These are phyloP conservation scores for Liquidambar formosana DNA, from an alignment of 164 flowering plant species.

Conservation along the genomic window DNA sequence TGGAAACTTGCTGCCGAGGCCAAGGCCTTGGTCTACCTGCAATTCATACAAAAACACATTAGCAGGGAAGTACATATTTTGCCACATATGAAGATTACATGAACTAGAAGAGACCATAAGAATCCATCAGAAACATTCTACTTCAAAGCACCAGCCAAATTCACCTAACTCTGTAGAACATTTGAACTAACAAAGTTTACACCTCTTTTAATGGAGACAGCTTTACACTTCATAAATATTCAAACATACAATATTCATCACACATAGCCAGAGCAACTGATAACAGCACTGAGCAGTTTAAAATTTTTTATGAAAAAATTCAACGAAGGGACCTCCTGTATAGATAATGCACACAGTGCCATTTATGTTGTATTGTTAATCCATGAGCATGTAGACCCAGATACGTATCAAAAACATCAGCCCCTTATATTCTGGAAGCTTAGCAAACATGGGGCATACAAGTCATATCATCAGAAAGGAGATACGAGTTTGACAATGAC, in stretches of 20 bases:
- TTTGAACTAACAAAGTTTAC: too few relatives aligned
- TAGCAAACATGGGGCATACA: neutral
- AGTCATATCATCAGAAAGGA: neutral
- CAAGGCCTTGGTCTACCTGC: slow-evolving; percentile 96
- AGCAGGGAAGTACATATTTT: slow-evolving; percentile 2
- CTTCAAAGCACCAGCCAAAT: neutral
- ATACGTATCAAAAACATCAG: neutral
- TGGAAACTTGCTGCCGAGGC: slow-evolving; percentile 89
- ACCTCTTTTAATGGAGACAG: too few relatives aligned
- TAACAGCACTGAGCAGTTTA: neutral
- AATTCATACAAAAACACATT: slow-evolving; percentile 18
- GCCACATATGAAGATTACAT: neutral
- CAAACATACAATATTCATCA: neutral
- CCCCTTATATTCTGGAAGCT: too few relatives aligned
- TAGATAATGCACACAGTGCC: neutral
- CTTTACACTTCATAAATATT: too few relatives aligned
- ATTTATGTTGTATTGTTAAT: too few relatives aligned
- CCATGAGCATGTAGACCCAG: too few relatives aligned
- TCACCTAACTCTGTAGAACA: neutral
- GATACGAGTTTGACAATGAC: neutral
- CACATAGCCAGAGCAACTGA: neutral
- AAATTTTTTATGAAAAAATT: neutral
- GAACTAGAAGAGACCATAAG: neutral
- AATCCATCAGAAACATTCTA: neutral
- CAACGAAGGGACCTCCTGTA: neutral